Conservation (phyloP, 1,139 yeast genomes). For the Zygoascus meyerae region DNA sequence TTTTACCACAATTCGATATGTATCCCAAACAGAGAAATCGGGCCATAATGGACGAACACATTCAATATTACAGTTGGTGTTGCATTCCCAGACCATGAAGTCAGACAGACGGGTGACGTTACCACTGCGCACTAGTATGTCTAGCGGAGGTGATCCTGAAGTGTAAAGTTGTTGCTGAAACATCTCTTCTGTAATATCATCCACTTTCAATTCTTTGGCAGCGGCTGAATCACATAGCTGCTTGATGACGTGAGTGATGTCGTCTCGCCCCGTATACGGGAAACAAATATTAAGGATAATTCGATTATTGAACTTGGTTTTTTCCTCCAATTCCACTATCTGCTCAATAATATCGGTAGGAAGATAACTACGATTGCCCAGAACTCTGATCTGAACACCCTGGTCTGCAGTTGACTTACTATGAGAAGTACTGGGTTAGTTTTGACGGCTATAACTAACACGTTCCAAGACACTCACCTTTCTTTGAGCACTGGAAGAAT, state of each 20-base stretch:
- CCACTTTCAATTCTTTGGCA: slow-evolving; percentile 26
- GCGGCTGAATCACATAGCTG: slow-evolving; percentile 37
- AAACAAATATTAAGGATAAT: slow-evolving; percentile 86
- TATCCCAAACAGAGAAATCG: slow-evolving; percentile 57
- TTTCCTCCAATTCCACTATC: slow-evolving; percentile 57
- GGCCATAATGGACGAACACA: slow-evolving; percentile 85
- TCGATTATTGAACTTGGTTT: slow-evolving; percentile 60
- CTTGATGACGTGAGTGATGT: slow-evolving; percentile 66
- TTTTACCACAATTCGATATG: slow-evolving; percentile 53
- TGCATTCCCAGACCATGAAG: slow-evolving; percentile 70
- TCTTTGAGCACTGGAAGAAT: slow-evolving; percentile 38
- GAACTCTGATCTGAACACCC: slow-evolving; percentile 64
- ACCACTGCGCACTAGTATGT: slow-evolving; percentile 76
- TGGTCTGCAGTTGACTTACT: slow-evolving; percentile 7
- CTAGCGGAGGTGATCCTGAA: slow-evolving; percentile 65
- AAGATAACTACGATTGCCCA: slow-evolving; percentile 67
- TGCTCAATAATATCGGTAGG: slow-evolving; percentile 65
- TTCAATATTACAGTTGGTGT: slow-evolving; percentile 56
- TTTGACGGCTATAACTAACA: neutral
- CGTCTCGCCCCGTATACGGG: slow-evolving; percentile 93
- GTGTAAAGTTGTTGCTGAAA: slow-evolving; percentile 61
- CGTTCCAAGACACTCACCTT: slow-evolving; percentile 11
- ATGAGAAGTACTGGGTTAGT: neutral
- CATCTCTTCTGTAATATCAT: slow-evolving; percentile 41
- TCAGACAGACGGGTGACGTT: slow-evolving; percentile 86